Evolutionary conservation across 2,329 filamentous ascomycete genomes (phyloP).

Genomic region (Ilyonectria mors-panacis): DNA sequence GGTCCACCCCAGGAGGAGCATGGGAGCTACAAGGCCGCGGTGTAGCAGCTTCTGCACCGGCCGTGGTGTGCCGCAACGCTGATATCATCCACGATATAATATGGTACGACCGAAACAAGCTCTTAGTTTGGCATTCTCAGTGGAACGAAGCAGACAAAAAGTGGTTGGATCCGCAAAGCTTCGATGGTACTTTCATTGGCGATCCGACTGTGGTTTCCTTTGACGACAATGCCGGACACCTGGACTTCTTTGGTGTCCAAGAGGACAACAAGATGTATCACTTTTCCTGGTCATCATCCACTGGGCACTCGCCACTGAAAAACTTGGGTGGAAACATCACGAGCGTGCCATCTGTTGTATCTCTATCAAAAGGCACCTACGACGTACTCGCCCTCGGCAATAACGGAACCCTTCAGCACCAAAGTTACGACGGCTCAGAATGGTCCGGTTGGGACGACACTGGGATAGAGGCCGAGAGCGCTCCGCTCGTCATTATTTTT

Average conservation of each 20-base stretch:
- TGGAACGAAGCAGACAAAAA: neutral
- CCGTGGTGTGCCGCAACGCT: neutral
- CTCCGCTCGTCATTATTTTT: neutral
- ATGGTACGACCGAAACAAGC: neutral
- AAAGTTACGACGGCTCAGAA: neutral
- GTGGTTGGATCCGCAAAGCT: constrained; percentile 2
- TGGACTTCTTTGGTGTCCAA: neutral
- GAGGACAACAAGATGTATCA: neutral
- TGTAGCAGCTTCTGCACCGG: neutral
- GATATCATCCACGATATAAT: neutral
- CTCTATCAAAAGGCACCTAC: neutral
- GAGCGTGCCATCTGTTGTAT: neutral
- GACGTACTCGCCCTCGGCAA: neutral
- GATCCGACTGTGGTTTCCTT: neutral
- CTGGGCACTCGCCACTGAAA: neutral
- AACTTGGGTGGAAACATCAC: neutral
- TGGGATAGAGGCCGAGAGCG: neutral
- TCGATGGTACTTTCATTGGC: neutral
- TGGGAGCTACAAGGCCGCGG: neutral
- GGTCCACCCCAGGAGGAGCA: neutral
- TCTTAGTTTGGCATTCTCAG: neutral
- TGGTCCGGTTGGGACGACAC: neutral
- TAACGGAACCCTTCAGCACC: neutral
- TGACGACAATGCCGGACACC: neutral
- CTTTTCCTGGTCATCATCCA: neutral